phyloP scores from a whole-genome alignment of 345 rosid species.

The Laguncularia racemosa region DNA sequence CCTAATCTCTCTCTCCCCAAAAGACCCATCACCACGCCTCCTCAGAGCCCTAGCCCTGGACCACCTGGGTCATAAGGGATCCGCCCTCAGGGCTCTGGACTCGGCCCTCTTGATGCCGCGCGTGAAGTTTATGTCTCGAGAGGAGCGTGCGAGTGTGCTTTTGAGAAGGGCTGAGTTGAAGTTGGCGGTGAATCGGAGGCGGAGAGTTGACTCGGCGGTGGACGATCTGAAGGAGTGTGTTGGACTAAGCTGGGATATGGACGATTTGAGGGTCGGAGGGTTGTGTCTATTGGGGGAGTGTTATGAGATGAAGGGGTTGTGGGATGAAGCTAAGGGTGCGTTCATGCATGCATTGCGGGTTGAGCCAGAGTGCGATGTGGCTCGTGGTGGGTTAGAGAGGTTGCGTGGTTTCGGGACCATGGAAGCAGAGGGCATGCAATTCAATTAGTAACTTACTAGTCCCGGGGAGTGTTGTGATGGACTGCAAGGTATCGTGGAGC shows the following conservation, averaged over 20 bases:
- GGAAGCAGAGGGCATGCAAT: no score
- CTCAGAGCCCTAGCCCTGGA: constrained; percentile 48
- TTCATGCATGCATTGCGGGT: constrained; percentile 19
- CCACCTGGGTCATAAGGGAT: constrained; percentile 37
- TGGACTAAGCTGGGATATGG: constrained; percentile 14
- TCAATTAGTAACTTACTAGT: background rate
- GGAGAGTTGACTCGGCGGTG: constrained; percentile 53
- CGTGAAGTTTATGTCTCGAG: constrained; percentile 27
- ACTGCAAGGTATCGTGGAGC: no score
- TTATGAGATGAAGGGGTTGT: constrained; percentile 31
- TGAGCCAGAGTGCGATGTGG: constrained; percentile 17
- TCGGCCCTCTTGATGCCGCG: constrained; percentile 43
- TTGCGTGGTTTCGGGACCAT: constrained; percentile 1
- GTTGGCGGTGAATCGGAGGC: constrained; percentile 34
- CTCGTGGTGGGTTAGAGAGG: constrained; percentile 14
- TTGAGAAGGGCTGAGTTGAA: constrained; percentile 55
- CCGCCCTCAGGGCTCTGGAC: constrained; percentile 55
- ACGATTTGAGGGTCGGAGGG: constrained; percentile 9
- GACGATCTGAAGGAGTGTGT: constrained; percentile 47
- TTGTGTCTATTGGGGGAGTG: constrained; percentile 40
- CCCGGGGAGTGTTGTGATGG: no score
- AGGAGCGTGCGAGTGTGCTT: constrained; percentile 44
- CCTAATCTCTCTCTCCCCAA: constrained; percentile 40
- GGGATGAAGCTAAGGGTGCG: constrained; percentile 22
- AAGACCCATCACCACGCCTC: constrained; percentile 44